phyloP scores from a whole-genome alignment of 139 green algal genomes.

The Volvox africanus region DNA sequence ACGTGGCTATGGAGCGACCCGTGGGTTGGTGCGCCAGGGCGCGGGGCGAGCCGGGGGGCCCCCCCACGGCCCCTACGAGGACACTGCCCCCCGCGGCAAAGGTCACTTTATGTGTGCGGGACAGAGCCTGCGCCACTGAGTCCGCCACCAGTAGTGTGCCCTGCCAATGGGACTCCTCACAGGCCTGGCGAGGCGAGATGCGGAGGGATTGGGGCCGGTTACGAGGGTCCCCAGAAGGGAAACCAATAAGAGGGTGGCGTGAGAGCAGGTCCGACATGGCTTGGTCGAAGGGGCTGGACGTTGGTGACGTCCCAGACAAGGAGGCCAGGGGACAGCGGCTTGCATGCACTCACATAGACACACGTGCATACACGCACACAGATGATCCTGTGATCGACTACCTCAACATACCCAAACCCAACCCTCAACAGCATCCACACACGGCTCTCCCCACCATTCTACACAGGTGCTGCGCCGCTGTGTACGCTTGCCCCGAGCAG shows the following conservation, averaged over 20 bases:
- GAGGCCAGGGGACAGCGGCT: no score
- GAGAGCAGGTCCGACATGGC: no score
- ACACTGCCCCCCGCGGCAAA: not conserved
- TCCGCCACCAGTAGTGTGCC: slow-evolving; percentile 47
- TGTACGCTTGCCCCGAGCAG: slow-evolving; percentile 23
- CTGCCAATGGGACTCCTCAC: slow-evolving; percentile 2
- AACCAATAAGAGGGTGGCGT: not conserved
- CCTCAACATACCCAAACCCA: not conserved
- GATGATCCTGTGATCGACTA: no score
- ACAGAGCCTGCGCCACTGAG: slow-evolving; percentile 43
- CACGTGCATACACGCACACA: no score
- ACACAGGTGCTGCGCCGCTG: slow-evolving; percentile 34
- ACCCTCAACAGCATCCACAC: not conserved
- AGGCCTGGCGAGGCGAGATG: not conserved
- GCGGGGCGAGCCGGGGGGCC: not conserved
- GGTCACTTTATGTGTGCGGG: slow-evolving; percentile 40
- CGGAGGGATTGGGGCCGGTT: not conserved
- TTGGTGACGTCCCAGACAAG: no score
- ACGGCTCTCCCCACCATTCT: slow-evolving; percentile 15
- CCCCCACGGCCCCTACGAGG: slow-evolving; percentile 16
- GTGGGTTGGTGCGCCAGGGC: not conserved
- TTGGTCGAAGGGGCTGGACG: no score
- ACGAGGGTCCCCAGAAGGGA: not conserved
- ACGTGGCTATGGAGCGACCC: not conserved
- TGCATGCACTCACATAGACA: no score